phyloP scores from a whole-genome alignment of 371 early-diverging fungal species.

The Actinomucor elegans region DNA sequence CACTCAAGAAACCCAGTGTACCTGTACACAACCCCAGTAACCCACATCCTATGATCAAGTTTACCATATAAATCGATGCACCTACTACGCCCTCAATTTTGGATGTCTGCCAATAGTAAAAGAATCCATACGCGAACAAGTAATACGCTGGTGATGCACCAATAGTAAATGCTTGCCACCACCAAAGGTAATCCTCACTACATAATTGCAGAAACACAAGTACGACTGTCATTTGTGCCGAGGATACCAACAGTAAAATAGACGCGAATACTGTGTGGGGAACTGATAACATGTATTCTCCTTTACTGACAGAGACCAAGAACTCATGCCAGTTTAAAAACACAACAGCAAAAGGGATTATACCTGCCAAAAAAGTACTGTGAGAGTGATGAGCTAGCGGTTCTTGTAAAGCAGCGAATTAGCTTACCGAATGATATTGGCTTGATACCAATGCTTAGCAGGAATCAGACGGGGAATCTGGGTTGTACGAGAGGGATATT shows the following conservation, averaged over 20 bases:
- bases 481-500: slow-evolving; percentile 42
- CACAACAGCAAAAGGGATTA: slow-evolving; percentile 44
- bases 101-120: slow-evolving; percentile 28
- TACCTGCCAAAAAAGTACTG: slow-evolving; percentile 33
- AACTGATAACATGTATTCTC: slow-evolving; percentile 30
- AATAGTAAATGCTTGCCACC: slow-evolving; percentile 47
- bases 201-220: slow-evolving; percentile 46
- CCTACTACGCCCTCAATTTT: slow-evolving; percentile 26
- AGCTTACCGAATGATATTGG: slow-evolving; percentile 26
- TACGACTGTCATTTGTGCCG: slow-evolving; percentile 30
- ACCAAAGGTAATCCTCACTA: slow-evolving; percentile 51
- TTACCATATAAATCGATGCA: slow-evolving; percentile 27
- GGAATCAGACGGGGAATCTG: slow-evolving; percentile 49
- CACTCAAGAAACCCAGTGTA: slow-evolving; percentile 38
- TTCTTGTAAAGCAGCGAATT: no score
- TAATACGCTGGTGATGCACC: slow-evolving; percentile 37
- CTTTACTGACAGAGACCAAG: slow-evolving; percentile 28
- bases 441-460: slow-evolving; percentile 42
- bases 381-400: no score
- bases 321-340: slow-evolving; percentile 44
- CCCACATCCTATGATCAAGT: slow-evolving; percentile 33
- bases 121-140: slow-evolving; percentile 35
- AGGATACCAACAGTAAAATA: slow-evolving; percentile 17
- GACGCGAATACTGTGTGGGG: slow-evolving; percentile 13
- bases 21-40: slow-evolving; percentile 39